Percentiles rank a stretch among this genome's conserved stretches.
Evolutionary conservation across 208 protist species (phyloP).

Genomic region (Leishmania aethiopica): DNA sequence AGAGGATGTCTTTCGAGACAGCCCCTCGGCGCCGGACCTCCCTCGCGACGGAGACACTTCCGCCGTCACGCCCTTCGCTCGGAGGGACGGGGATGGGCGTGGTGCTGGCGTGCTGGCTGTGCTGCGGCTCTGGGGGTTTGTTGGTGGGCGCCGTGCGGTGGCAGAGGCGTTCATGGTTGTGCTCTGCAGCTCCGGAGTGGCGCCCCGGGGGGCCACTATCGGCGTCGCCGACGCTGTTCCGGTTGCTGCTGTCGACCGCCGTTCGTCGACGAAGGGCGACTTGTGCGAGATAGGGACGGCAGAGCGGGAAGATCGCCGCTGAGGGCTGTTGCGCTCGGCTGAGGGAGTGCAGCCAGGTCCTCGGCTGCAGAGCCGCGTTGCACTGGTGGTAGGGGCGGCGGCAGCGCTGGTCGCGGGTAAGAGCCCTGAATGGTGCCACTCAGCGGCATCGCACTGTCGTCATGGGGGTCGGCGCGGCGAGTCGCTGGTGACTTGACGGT

Average conservation of each 20-base stretch:
- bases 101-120: conserved; percentile 2
- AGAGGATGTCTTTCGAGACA: conserved; percentile 16
- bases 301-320: conserved; percentile 3
- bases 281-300: conserved; percentile 14
- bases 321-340: background rate
- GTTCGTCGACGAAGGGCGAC: conserved; percentile 18
- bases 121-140: conserved; percentile 12
- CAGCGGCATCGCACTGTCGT: conserved; percentile 21
- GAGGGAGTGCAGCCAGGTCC: background rate
- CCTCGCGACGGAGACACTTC: background rate
- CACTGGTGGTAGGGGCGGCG: conserved; percentile 32
- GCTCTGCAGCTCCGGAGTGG: conserved; percentile 8
- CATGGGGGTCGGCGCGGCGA: conserved; percentile 7
- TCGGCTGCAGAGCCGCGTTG: conserved; percentile 29
- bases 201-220: background rate
- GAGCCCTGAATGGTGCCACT: conserved; percentile 20
- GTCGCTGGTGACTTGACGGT: conserved; percentile 1
- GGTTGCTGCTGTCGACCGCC: background rate
- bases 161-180: conserved; percentile 20
- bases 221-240: background rate
- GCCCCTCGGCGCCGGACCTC: conserved; percentile 3
- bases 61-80: background rate
- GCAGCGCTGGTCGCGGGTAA: conserved; percentile 31
- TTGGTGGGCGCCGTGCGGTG: conserved; percentile 14
- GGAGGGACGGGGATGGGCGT: background rate